These are phyloP conservation scores for Jatropha curcas DNA, from an alignment of 345 rosid genomes.

Conservation along the genomic window DNA sequence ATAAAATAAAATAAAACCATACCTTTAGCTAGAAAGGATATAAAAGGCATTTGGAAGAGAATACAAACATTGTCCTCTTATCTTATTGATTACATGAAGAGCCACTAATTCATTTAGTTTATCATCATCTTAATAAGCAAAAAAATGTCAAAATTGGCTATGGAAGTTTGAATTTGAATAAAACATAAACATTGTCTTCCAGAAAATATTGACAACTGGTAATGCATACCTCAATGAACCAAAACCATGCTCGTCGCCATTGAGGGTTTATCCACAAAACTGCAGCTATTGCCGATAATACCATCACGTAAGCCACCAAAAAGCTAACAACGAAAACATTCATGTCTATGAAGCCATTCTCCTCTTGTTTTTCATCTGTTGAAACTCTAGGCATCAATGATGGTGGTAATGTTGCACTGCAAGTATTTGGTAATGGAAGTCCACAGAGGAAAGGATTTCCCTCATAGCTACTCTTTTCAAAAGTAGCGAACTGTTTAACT, in stretches of 20 bases:
- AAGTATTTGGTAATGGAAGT: slow-evolving; percentile 10
- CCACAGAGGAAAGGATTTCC: slow-evolving; percentile 33
- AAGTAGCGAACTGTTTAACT: slow-evolving; percentile 25
- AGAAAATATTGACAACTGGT: neutral
- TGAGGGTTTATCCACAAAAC: slow-evolving; percentile 18
- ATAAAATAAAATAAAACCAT: too few relatives aligned
- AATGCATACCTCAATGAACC: neutral
- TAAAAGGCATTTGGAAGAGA: too few relatives aligned
- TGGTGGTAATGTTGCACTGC: neutral
- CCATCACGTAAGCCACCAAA: neutral
- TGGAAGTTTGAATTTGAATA: neutral
- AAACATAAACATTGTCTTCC: neutral
- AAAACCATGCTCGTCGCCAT: slow-evolving; percentile 16
- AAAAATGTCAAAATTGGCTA: too few relatives aligned
- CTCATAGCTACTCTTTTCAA: slow-evolving; percentile 12
- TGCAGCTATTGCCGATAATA: neutral
- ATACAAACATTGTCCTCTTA: too few relatives aligned
- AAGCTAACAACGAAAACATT: slow-evolving; percentile 7
- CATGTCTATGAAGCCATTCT: slow-evolving; percentile 11
- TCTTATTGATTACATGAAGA: too few relatives aligned
- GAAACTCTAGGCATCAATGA: neutral
- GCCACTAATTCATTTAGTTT: too few relatives aligned
- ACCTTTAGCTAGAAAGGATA: too few relatives aligned
- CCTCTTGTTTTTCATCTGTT: neutral
- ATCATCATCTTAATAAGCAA: too few relatives aligned